Percentiles rank a stretch among this genome's conserved stretches.
phyloP scores from a whole-genome alignment of 345 rosid species.

The Hibiscus trionum region DNA sequence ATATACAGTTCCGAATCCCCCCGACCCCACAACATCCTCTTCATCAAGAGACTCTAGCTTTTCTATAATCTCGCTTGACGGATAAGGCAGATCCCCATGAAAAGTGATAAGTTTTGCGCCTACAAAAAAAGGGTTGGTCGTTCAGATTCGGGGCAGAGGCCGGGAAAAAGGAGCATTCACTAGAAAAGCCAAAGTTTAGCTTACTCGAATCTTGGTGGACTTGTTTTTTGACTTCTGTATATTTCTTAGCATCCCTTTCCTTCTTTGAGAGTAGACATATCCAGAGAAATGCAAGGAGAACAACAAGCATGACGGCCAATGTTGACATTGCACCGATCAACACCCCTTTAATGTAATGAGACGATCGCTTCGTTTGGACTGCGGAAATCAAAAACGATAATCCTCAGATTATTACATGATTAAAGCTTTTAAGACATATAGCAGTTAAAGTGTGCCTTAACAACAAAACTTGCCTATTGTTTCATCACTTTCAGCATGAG shows the following conservation, averaged over 20 bases:
- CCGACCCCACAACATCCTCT: constrained; percentile 90
- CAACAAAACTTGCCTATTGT: constrained; percentile 45
- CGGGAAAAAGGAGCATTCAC: background rate
- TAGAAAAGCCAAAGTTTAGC: background rate
- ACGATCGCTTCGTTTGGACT: constrained; percentile 67
- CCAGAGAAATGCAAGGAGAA: constrained; percentile 65
- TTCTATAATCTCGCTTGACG: constrained; percentile 79
- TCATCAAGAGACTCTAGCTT: constrained; percentile 90
- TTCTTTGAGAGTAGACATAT: constrained; percentile 70
- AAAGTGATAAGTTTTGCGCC: constrained; percentile 87
- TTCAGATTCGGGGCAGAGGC: background rate
- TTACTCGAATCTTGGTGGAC: constrained; percentile 53
- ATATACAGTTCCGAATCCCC: constrained; percentile 95
- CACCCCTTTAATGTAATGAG: constrained; percentile 77
- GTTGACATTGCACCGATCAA: constrained; percentile 78
- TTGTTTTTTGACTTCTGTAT: constrained; percentile 89
- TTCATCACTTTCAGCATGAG: constrained; percentile 83
- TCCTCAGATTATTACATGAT: background rate
- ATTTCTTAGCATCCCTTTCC: constrained; percentile 81
- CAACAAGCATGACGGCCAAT: constrained; percentile 45
- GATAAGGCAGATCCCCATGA: constrained; percentile 92
- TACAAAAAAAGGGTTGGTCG: constrained; percentile 9
- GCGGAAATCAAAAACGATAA: constrained; percentile 13
- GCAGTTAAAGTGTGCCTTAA: background rate
- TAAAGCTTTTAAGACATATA: constrained; percentile 9